These are phyloP conservation scores for Chytriomyces sp. DNA, from an alignment of 192 early-diverging fungal species.

Conservation along the genomic window DNA sequence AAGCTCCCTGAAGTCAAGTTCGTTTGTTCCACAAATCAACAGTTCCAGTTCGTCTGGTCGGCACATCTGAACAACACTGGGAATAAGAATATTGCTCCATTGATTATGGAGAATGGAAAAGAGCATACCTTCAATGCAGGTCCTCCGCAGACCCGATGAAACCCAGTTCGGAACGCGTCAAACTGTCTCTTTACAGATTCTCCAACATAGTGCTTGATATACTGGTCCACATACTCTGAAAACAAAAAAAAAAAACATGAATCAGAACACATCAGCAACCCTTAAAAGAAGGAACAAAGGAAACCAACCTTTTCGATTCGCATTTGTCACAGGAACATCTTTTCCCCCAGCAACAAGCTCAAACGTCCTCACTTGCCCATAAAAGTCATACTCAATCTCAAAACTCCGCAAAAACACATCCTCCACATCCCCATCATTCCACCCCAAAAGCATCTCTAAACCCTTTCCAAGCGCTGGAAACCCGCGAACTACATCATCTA, in stretches of 20 bases:
- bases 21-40: slow-evolving; percentile 69
- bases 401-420: slow-evolving; percentile 85
- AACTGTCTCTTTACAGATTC: slow-evolving; percentile 55
- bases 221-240: slow-evolving; percentile 56
- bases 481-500: slow-evolving; percentile 59
- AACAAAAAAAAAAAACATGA: background rate
- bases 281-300: too few species aligned
- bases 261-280: background rate
- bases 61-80: slow-evolving; percentile 47
- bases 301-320: slow-evolving; percentile 44
- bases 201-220: slow-evolving; percentile 51
- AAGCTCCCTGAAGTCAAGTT: slow-evolving; percentile 74
- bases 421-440: slow-evolving; percentile 71
- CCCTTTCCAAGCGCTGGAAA: slow-evolving; percentile 78
- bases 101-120: slow-evolving; percentile 18
- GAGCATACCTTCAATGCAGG: slow-evolving; percentile 51
- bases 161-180: slow-evolving; percentile 54
- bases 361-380: slow-evolving; percentile 55
- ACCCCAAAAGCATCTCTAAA: slow-evolving; percentile 77
- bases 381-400: slow-evolving; percentile 74
- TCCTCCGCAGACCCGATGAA: slow-evolving; percentile 59
- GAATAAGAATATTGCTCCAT: background rate
- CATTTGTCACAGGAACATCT: slow-evolving; percentile 58
- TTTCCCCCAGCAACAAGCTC: slow-evolving; percentile 53
- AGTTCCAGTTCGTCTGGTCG: slow-evolving; percentile 75